These are phyloP conservation scores for Saccharomyces pastorianus DNA, from an alignment of 1,139 yeast genomes.

Conservation along the genomic window DNA sequence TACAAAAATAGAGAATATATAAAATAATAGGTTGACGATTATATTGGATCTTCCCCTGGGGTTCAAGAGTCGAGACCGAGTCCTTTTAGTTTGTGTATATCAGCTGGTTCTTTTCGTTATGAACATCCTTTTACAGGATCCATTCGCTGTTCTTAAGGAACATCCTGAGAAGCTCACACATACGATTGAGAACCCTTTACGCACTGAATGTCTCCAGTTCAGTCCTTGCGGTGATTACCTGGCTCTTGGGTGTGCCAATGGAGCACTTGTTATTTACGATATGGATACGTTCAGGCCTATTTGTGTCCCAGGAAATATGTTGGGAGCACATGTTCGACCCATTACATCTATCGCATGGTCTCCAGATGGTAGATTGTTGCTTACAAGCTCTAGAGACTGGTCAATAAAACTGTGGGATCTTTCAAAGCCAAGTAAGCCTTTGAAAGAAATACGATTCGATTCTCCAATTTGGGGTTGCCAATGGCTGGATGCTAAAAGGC, in stretches of 20 bases:
- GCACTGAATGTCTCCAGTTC: slow-evolving; percentile 66
- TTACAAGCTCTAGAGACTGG: slow-evolving; percentile 85
- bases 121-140: slow-evolving; percentile 86
- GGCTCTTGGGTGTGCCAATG: slow-evolving; percentile 79
- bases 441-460: slow-evolving; percentile 61
- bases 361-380: slow-evolving; percentile 55
- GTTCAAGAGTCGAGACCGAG: neutral
- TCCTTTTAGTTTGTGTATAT: neutral
- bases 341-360: slow-evolving; percentile 80
- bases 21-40: neutral
- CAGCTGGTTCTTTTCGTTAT: slow-evolving; percentile 11
- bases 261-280: slow-evolving; percentile 72
- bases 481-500: slow-evolving; percentile 16
- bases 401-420: slow-evolving; percentile 76
- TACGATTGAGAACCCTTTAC: slow-evolving; percentile 52
- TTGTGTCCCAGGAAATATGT: slow-evolving; percentile 35
- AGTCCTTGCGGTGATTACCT: slow-evolving; percentile 76
- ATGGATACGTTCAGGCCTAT: slow-evolving; percentile 46
- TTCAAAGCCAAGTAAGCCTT: slow-evolving; percentile 45
- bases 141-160: slow-evolving; percentile 86
- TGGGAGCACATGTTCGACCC: slow-evolving; percentile 62
- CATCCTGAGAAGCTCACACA: slow-evolving; percentile 77
- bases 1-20: neutral
- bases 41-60: neutral
- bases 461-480: slow-evolving; percentile 37